Evolutionary conservation across 257 asterid genomes (phyloP).

Genomic region (Capsicum pubescens): DNA sequence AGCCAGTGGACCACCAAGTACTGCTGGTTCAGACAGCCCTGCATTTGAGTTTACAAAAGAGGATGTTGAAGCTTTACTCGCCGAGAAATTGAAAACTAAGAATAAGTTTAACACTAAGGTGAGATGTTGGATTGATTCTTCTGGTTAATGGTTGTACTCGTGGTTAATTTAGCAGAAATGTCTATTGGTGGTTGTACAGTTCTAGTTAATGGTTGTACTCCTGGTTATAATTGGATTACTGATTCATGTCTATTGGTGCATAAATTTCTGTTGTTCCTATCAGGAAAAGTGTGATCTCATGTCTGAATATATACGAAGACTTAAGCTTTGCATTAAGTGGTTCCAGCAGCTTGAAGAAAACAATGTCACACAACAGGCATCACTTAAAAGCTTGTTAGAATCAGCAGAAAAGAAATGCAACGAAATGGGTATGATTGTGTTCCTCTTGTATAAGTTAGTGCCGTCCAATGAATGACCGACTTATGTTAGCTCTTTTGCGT

Average conservation of each 20-base stretch:
- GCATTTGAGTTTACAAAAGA: constrained; percentile 68
- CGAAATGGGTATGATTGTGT: constrained; percentile 55
- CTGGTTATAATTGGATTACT: neutral
- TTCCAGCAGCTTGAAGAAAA: constrained; percentile 80
- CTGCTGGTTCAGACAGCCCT: constrained; percentile 65
- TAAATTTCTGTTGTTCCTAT: constrained; percentile 20
- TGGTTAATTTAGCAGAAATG: constrained; percentile 12
- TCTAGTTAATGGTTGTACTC: neutral
- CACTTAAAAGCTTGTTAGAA: constrained; percentile 60
- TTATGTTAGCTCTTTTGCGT: neutral
- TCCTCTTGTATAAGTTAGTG: constrained; percentile 12
- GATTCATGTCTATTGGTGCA: neutral
- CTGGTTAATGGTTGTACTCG: neutral
- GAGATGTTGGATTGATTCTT: constrained; percentile 1
- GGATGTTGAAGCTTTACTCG: constrained; percentile 72
- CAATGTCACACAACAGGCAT: constrained; percentile 59
- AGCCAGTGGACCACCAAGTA: constrained; percentile 68
- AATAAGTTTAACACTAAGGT: constrained; percentile 65
- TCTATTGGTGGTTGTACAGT: too few species aligned
- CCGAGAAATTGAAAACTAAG: constrained; percentile 68
- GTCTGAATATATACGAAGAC: constrained; percentile 70
- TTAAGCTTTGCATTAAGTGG: constrained; percentile 83
- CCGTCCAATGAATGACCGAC: neutral
- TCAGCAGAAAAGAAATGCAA: constrained; percentile 66
- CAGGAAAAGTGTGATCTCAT: constrained; percentile 82